These are phyloP conservation scores for Candolleomyces eurysporus DNA, from an alignment of 768 basidiomycete genomes.

Conservation along the genomic window DNA sequence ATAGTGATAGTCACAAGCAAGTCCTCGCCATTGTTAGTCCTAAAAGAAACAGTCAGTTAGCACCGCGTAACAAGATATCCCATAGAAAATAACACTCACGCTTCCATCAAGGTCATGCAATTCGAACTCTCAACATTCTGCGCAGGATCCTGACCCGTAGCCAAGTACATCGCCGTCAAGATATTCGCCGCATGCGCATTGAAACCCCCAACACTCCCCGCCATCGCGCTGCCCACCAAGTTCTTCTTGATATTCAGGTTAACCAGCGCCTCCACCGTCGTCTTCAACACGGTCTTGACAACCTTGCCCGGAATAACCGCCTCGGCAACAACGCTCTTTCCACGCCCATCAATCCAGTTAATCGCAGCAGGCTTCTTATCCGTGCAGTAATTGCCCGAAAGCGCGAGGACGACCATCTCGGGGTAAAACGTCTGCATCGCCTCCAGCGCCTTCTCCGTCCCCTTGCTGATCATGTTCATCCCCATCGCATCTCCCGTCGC, in stretches of 20 bases:
- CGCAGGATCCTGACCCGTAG: slow-evolving; percentile 97
- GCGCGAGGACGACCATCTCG: slow-evolving; percentile 84
- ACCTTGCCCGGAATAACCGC: slow-evolving; percentile 87
- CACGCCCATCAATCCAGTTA: slow-evolving; percentile 99
- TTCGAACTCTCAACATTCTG: slow-evolving; percentile 99
- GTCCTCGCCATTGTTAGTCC: slow-evolving; percentile 86
- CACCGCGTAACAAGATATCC: not conserved
- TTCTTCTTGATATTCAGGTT: slow-evolving; percentile 98
- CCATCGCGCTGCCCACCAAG: slow-evolving; percentile 95
- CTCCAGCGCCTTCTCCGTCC: slow-evolving; percentile 92
- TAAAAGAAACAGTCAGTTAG: slow-evolving; percentile 26
- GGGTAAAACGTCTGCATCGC: slow-evolving; percentile 78
- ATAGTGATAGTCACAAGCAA: slow-evolving; percentile 91
- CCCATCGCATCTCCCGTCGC: slow-evolving; percentile 99
- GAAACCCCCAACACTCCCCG: slow-evolving; percentile 95
- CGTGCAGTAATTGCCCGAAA: slow-evolving; percentile 98
- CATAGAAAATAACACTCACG: slow-evolving; percentile 55
- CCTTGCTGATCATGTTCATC: slow-evolving; percentile 99
- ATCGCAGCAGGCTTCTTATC: slow-evolving; percentile 99
- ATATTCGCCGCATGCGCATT: slow-evolving; percentile 99
- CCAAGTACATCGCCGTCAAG: slow-evolving; percentile 90
- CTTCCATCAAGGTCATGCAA: slow-evolving; percentile 99
- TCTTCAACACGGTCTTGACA: slow-evolving; percentile 91
- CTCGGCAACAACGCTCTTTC: slow-evolving; percentile 97
- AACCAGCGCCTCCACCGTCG: slow-evolving; percentile 85